These are phyloP conservation scores for Kodamaea hsintzibuensis DNA, from an alignment of 805 yeast species.

Conservation along the genomic window DNA sequence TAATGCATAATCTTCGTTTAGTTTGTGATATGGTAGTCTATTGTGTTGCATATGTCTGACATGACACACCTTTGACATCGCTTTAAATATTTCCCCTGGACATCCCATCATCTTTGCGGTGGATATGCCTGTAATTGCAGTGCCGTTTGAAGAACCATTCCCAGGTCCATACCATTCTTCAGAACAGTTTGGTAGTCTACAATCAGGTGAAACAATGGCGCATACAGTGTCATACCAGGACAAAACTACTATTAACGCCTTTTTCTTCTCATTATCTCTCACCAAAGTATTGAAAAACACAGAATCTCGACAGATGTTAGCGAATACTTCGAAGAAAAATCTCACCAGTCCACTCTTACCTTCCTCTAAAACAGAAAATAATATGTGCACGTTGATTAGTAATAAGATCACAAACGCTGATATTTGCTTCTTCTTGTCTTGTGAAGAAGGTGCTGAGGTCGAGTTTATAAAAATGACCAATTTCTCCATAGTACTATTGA, in stretches of 20 bases:
- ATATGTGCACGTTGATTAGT: constrained; percentile 53
- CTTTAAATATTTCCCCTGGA: constrained; percentile 55
- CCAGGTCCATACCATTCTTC: constrained; percentile 54
- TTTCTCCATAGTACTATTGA: constrained; percentile 57
- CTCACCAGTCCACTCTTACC: constrained; percentile 55
- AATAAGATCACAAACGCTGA: constrained; percentile 46
- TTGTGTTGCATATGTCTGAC: constrained; percentile 28
- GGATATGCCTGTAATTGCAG: constrained; percentile 36
- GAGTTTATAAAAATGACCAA: constrained; percentile 39
- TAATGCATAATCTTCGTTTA: constrained; percentile 25
- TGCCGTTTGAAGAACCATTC: background rate
- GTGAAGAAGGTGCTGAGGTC: constrained; percentile 7
- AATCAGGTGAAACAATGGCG: constrained; percentile 58
- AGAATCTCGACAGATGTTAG: constrained; percentile 48
- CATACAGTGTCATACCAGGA: constrained; percentile 63
- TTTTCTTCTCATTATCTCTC: constrained; percentile 48
- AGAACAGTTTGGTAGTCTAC: constrained; percentile 53
- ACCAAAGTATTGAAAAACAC: constrained; percentile 39
- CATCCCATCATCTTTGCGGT: constrained; percentile 60
- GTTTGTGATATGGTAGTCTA: constrained; percentile 7
- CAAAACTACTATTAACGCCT: constrained; percentile 50
- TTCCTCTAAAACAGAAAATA: constrained; percentile 54
- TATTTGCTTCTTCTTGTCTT: constrained; percentile 18
- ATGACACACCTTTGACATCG: constrained; percentile 46
- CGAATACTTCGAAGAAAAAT: constrained; percentile 49